Evolutionary conservation across 225 moss, liverwort and hornwort species (phyloP), one percentile per base, ranked within the genome.

Genomic region (Polytrichum commune): DNA sequence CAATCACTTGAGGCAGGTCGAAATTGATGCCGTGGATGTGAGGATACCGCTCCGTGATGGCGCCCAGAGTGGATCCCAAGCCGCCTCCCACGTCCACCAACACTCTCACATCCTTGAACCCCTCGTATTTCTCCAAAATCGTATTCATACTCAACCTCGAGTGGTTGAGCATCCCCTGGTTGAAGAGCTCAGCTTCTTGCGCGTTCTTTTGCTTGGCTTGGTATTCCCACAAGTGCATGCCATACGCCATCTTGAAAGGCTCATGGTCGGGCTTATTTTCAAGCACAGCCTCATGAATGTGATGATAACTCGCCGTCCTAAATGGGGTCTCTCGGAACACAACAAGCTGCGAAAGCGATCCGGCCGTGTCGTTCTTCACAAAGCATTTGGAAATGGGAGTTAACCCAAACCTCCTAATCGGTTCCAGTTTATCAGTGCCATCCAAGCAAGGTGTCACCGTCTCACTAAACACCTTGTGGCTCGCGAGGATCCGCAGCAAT

Each of bases 1-100:
- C 75, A 69, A 86, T 78, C 18, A 86, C 83, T 53, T 86, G 80
- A 61, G 83, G 63, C 29, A 71, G 78, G 70, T 86, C 86, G 61
- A 78, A 83, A 67, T 83, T 83, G 65, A 81, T 77, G 8, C 83
- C 86, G 29, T 66, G 63, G 67, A 86, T 80, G 63, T 86, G 82
- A 6, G 82, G 86, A 29, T 86, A 75, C 23, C 32, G 60, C 13
- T 46, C 65, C 20, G 76, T 68, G 32, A 86, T 86, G 63, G 54
- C 25, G 58, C 71, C 53, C 10, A 80, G 63, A 60, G 75, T 69
- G 29, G 68, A 64, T 8, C 86, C 86, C 23, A 74, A 46, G 27
- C 80, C 74, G n/a, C 86, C 86, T 58, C 80, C 86, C 0, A 86
- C 83, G 27, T 86, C 86, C 60, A 71, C 60, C 60, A 60, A 10